Base-by-base conservation (phyloP, 2,329 filamentous ascomycete species). In the Sphaerulina populicola region DNA sequence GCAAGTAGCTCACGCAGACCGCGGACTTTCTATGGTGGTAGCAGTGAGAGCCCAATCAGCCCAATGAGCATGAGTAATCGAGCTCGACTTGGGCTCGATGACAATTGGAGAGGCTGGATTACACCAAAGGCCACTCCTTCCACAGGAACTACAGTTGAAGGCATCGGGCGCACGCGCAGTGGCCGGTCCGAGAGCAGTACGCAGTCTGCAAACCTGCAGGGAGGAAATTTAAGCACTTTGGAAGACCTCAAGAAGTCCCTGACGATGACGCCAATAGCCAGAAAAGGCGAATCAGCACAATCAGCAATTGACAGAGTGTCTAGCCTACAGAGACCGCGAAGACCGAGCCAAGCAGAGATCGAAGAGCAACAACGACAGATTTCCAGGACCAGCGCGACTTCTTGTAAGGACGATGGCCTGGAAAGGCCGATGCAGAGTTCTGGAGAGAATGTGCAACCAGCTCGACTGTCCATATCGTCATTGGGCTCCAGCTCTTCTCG, bases 211-310 rank as follows among this genome's bases (percentile, higher is more conserved):
- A 29, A 14, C 5, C 15, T 33, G 30, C 39, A 42, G 18, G 31
- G 23, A 27, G 23, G 21, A 4, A 31, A 40, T 11, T n/a, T 37
- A 15, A 43, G 36, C 14, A 45, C 38, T n/a, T 40, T 57, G 9
- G 31, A 54, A 21, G 30, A 53, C 12, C 14, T 56, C 27, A 55
- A 54, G 37, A 37, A 45, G n/a, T 56, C 57, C 6, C 42, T 59
- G 9, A 44, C 39, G 21, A 59, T 59, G 57, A 59, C 55, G 12
- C 57, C 55, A 23, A 52, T 59, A 39, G 55, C 50, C 14, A 54
- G 51, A 33, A 14, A 42, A 36, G 55, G 55, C 6, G 51, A 57
- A 43, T 53, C 51, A 15, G 51, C 51, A 7, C 40, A 47, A n/a
- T 41, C 57, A 39, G 57, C 57, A 11, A 55, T 54, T n/a, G 31